Evolutionary conservation across 352 stramenopile genomes (phyloP).

Genomic region (Globisporangium irregulare): DNA sequence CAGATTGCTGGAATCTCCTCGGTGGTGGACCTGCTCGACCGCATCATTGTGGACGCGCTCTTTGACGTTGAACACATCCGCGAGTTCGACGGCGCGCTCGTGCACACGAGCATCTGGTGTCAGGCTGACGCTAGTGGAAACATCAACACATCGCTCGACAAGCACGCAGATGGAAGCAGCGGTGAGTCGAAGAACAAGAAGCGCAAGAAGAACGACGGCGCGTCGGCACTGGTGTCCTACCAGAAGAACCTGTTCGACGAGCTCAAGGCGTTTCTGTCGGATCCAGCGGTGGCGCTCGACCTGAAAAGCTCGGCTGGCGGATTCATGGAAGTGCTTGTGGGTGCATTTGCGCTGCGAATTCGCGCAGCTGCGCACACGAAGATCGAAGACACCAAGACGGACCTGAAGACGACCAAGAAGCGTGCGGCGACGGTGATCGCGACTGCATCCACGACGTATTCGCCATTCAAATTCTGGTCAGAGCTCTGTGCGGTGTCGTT

Average conservation of each 20-base stretch:
- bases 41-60: slow-evolving; percentile 62
- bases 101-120: slow-evolving; percentile 33
- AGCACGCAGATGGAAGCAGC: not conserved
- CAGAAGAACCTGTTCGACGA: slow-evolving; percentile 81
- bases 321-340: slow-evolving; percentile 66
- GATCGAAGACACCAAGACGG: slow-evolving; percentile 67
- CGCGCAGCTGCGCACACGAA: slow-evolving; percentile 57
- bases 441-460: slow-evolving; percentile 67
- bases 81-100: slow-evolving; percentile 64
- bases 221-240: slow-evolving; percentile 58
- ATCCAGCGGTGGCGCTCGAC: slow-evolving; percentile 24
- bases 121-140: slow-evolving; percentile 5
- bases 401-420: slow-evolving; percentile 76
- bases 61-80: slow-evolving; percentile 78
- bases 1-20: slow-evolving; percentile 15
- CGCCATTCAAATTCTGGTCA: slow-evolving; percentile 86
- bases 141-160: not conserved
- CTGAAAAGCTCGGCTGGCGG: slow-evolving; percentile 50
- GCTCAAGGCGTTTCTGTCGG: slow-evolving; percentile 49
- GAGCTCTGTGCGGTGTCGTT: slow-evolving; percentile 71
- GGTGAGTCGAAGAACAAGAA: slow-evolving; percentile 35
- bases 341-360: slow-evolving; percentile 54
- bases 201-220: slow-evolving; percentile 32
- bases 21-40: slow-evolving; percentile 43
- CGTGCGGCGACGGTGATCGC: slow-evolving; percentile 73